These are phyloP conservation scores for Solanum hybrid DNA, from an alignment of 305 asterid species.

Conservation along the genomic window DNA sequence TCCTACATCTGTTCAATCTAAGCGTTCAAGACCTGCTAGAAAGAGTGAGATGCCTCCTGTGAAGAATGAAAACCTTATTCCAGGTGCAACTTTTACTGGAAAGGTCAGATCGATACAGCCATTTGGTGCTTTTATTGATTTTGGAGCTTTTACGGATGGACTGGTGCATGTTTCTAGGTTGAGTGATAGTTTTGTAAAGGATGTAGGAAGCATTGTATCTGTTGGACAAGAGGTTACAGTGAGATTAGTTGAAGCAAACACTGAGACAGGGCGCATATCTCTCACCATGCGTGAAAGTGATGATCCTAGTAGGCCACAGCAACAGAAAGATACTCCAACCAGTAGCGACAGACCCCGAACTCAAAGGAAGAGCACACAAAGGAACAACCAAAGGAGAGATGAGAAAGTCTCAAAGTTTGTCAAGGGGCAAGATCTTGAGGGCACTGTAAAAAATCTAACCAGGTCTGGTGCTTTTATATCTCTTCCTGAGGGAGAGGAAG, in stretches of 20 bases:
- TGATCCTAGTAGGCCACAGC: constrained; percentile 36
- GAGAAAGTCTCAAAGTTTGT: constrained; percentile 61
- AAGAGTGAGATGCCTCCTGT: constrained; percentile 93
- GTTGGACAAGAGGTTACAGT: constrained; percentile 96
- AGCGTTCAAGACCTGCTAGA: constrained; percentile 56
- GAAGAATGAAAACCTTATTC: constrained; percentile 62
- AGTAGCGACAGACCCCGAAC: constrained; percentile 51
- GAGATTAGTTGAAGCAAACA: constrained; percentile 64
- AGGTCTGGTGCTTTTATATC: constrained; percentile 87
- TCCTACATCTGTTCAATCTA: constrained; percentile 25
- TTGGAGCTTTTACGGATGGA: constrained; percentile 97
- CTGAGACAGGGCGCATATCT: constrained; percentile 76
- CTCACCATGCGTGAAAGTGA: constrained; percentile 76
- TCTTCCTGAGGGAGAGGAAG: constrained; percentile 96
- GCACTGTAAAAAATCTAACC: constrained; percentile 70
- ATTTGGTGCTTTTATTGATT: constrained; percentile 94
- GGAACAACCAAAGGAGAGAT: constrained; percentile 43
- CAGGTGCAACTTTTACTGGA: constrained; percentile 85
- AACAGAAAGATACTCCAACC: constrained; percentile 32
- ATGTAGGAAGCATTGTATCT: constrained; percentile 65
- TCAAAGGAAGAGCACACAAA: constrained; percentile 51
- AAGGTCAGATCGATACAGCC: constrained; percentile 92
- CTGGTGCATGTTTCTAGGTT: constrained; percentile 86
- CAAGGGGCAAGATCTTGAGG: constrained; percentile 78
- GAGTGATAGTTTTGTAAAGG: constrained; percentile 84